phyloP scores from a whole-genome alignment of 1,139 yeast genomes.

The Lodderomyces pseudojiufengensis region DNA sequence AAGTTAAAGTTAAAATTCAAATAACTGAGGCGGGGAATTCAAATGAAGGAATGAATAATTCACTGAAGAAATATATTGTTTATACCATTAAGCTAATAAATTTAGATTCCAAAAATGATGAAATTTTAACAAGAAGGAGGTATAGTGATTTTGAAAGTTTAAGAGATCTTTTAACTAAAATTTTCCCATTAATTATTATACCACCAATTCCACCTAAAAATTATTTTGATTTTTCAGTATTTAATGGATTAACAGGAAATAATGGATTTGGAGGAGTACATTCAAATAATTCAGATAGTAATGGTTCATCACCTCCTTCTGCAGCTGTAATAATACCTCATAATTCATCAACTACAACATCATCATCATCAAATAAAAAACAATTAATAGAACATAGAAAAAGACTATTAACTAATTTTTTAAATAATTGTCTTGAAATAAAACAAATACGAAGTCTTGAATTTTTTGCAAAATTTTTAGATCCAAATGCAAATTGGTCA shows the following conservation, averaged over 20 bases:
- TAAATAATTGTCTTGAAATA: slow-evolving; percentile 69
- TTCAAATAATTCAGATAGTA: not conserved
- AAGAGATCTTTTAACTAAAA: slow-evolving; percentile 60
- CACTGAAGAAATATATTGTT: slow-evolving; percentile 67
- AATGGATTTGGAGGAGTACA: slow-evolving; percentile 4
- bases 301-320: slow-evolving; percentile 3
- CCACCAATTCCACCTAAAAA: slow-evolving; percentile 98
- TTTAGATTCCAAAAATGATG: slow-evolving; percentile 22
- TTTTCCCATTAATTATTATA: slow-evolving; percentile 77
- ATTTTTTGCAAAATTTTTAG: slow-evolving; percentile 73
- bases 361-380: slow-evolving; percentile 39
- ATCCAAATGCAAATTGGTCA: slow-evolving; percentile 80
- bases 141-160: slow-evolving; percentile 91
- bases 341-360: slow-evolving; percentile 14
- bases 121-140: slow-evolving; percentile 67
- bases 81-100: slow-evolving; percentile 65
- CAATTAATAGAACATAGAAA: slow-evolving; percentile 60
- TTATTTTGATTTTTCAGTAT: slow-evolving; percentile 34
- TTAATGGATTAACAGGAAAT: slow-evolving; percentile 32
- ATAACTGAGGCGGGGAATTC: slow-evolving; percentile 78
- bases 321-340: slow-evolving; percentile 5
- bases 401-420: slow-evolving; percentile 70
- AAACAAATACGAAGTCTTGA: slow-evolving; percentile 54
- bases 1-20: slow-evolving; percentile 37
- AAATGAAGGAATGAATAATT: slow-evolving; percentile 60